Base-by-base conservation (phyloP, 2,329 filamentous ascomycete species). In the Macrophomina pseudophaseolina region DNA sequence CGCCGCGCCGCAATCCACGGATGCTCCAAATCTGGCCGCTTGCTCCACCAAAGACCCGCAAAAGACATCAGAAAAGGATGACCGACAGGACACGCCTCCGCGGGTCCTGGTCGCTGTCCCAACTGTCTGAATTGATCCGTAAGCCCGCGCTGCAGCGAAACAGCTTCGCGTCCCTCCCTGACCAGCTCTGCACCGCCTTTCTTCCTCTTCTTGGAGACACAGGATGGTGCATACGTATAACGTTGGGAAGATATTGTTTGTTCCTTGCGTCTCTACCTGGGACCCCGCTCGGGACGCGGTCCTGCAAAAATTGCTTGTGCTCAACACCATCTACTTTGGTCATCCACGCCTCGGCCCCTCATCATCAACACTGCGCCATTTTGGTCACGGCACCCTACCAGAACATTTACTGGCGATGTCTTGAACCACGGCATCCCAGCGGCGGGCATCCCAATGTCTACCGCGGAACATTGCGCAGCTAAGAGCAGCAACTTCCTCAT, bases 291-390 rank as follows among this genome's bases (percentile, higher is more conserved):
- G 18, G 12, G 23, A 14, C 38, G 38, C 35, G 16, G 12, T 5
- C 40, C 11, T 44, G 40, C 16, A n/a, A 44, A n/a, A 23, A 18
- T 44, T n/a, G 54, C 38, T 16, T 44, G 54, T 32, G 54, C 56
- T 60, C 56, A 60, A 60, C 56, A 60, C 56, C 56, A 60, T 35
- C 40, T 14, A 60, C 30, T 28, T 48, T 42, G 35, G 38, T 38
- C 42, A 49, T 12, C 32, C n/a, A 35, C 58, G 42, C 42, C 58
- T 28, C 42, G 38, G 53, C 53, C 53, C 53, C 18, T 58, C 53
- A 6, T 30, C 28, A 28, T 49, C 48, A 49, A 42, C 58, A 28
- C 30, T 49, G 58, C 46, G 42, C 30, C 58, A n/a, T 16, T 16
- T 8, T 44, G 7, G 14, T 8, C 14, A 40, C 14, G 7, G 18